A percentile compares a stretch with the other conserved stretches of the same genome.
Evolutionary conservation across 1,284 basidiomycete species (phyloP).

Genomic region (Thecaphora thlaspeos): DNA sequence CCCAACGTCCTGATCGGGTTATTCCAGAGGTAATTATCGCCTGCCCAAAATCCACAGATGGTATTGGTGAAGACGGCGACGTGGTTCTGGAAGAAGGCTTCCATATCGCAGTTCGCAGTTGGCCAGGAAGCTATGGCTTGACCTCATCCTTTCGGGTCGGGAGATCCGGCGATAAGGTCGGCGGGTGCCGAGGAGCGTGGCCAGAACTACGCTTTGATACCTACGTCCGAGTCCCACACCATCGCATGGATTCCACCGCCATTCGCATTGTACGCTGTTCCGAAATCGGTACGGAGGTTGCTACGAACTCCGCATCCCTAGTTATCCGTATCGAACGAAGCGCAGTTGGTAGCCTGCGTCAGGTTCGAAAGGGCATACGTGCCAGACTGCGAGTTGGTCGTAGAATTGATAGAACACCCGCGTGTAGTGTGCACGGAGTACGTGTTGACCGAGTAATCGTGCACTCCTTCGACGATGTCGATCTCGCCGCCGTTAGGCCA

Average conservation of each 20-base stretch:
- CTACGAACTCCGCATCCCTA: slow-evolving; percentile 68
- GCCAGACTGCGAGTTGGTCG: slow-evolving; percentile 20
- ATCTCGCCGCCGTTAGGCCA: slow-evolving; percentile 52
- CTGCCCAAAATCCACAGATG: slow-evolving; percentile 41
- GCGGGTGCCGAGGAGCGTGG: slow-evolving; percentile 60
- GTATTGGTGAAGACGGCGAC: slow-evolving; percentile 38
- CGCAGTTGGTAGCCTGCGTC: slow-evolving; percentile 63
- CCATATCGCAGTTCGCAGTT: slow-evolving; percentile 59
- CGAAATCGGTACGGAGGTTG: slow-evolving; percentile 61
- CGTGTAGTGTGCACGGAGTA: slow-evolving; percentile 37
- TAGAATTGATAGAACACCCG: slow-evolving; percentile 30
- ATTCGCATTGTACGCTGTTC: slow-evolving; percentile 64
- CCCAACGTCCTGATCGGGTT: slow-evolving; percentile 11
- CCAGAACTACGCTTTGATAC: slow-evolving; percentile 66
- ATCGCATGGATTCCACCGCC: slow-evolving; percentile 64
- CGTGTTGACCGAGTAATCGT: slow-evolving; percentile 34
- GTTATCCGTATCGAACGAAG: slow-evolving; percentile 64
- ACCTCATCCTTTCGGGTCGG: slow-evolving; percentile 61
- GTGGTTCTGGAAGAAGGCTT: slow-evolving; percentile 59
- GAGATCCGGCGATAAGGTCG: slow-evolving; percentile 56
- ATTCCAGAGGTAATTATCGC: slow-evolving; percentile 23
- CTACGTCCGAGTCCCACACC: slow-evolving; percentile 38
- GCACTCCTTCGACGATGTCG: slow-evolving; percentile 48
- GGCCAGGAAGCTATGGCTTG: slow-evolving; percentile 64
- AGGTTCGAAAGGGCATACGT: slow-evolving; percentile 19